Conservation (phyloP, 192 early-diverging fungal species). For the Obelidium mucronatum region DNA sequence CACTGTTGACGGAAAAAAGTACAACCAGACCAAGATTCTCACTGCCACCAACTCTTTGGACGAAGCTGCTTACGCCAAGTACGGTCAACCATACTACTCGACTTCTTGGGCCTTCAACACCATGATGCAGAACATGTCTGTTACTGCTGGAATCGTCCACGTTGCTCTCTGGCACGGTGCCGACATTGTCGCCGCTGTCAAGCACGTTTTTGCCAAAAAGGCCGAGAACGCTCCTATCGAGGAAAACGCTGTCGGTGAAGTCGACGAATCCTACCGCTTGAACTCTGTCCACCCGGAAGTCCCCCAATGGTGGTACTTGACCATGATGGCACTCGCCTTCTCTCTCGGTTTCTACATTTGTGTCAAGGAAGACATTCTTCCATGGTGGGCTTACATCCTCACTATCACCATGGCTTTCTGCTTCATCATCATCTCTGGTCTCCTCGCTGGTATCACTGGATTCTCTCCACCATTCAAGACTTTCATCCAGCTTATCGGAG, state of each 20-base stretch:
- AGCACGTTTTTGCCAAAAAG: too few relatives aligned
- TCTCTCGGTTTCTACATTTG: too few relatives aligned
- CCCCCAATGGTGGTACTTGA: constrained; percentile 81
- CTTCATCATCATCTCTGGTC: constrained; percentile 62
- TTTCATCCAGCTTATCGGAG: constrained; percentile 16
- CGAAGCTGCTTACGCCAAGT: not conserved
- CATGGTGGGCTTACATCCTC: constrained; percentile 41
- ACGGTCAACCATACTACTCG: constrained; percentile 17
- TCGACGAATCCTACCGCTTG: constrained; percentile 69
- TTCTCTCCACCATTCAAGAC: not conserved
- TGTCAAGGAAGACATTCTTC: constrained; percentile 20
- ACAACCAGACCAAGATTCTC: constrained; percentile 29
- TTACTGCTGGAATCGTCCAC: constrained; percentile 37
- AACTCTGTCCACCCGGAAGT: constrained; percentile 75
- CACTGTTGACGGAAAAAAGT: constrained; percentile 12
- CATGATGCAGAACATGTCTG: constrained; percentile 8
- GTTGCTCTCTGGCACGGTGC: constrained; percentile 27
- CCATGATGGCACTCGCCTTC: constrained; percentile 26
- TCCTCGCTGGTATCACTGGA: constrained; percentile 14
- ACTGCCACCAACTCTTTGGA: constrained; percentile 21
- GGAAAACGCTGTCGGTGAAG: not conserved
- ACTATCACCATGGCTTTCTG: constrained; percentile 55
- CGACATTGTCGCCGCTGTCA: not conserved
- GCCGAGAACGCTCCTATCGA: too few relatives aligned
- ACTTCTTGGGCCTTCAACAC: constrained; percentile 25